phyloP scores from a whole-genome alignment of 129 eudicot genomes.

The Escallonia rubra region DNA sequence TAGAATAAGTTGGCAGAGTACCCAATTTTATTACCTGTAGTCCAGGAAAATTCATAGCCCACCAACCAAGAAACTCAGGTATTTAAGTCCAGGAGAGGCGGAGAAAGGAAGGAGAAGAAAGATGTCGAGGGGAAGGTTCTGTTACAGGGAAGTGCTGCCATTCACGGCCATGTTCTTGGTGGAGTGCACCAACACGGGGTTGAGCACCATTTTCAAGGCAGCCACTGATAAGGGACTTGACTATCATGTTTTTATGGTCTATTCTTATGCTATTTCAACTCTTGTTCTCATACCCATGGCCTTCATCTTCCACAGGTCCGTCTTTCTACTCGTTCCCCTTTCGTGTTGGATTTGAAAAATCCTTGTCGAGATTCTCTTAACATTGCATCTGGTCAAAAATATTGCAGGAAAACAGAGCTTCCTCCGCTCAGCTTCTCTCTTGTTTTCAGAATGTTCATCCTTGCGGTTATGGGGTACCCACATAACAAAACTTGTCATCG shows the following conservation, averaged over 20 bases:
- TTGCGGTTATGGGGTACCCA: background rate
- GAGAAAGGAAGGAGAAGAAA: background rate
- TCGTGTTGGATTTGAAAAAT: background rate
- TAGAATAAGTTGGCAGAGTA: too few relatives aligned
- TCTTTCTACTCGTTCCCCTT: background rate
- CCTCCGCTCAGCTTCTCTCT: background rate
- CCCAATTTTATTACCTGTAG: too few relatives aligned
- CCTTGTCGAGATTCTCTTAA: background rate
- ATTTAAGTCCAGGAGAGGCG: background rate
- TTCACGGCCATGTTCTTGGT: constrained; percentile 12
- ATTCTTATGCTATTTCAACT: constrained; percentile 13
- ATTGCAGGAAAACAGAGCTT: background rate
- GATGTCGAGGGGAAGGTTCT: background rate
- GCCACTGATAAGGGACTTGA: constrained; percentile 2
- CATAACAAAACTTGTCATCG: background rate
- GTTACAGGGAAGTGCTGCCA: constrained; percentile 11
- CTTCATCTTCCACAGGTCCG: constrained; percentile 11
- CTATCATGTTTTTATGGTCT: constrained; percentile 13
- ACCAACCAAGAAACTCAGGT: too few relatives aligned
- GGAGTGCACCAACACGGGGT: constrained; percentile 6
- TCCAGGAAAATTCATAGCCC: too few relatives aligned
- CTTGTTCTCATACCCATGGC: constrained; percentile 10
- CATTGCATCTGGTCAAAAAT: background rate
- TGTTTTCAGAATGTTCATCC: background rate
- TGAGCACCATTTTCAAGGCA: constrained; percentile 16